Conservation (phyloP, 441 rosid species). For the Erodium trifolium region DNA sequence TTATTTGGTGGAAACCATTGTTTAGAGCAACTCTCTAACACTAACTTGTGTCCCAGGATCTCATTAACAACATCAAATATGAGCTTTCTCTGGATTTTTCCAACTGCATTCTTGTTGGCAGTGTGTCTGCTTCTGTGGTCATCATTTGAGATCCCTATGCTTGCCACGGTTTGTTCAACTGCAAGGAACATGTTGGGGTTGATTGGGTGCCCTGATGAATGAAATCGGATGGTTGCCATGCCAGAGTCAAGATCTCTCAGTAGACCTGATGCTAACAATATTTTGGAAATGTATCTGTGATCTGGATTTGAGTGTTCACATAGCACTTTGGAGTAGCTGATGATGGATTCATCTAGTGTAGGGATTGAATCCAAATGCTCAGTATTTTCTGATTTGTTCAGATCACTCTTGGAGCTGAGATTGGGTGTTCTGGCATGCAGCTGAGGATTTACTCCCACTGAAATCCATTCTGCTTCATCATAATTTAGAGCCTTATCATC, state of each 20-base stretch:
- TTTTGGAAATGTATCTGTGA: slow-evolving; percentile 60
- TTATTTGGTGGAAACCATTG: slow-evolving; percentile 26
- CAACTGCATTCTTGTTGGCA: slow-evolving; percentile 26
- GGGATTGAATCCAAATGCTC: slow-evolving; percentile 20
- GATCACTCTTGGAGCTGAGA: slow-evolving; percentile 32
- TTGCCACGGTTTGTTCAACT: slow-evolving; percentile 40
- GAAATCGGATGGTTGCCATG: slow-evolving; percentile 34
- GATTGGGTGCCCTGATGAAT: slow-evolving; percentile 47
- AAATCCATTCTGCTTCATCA: slow-evolving; percentile 22
- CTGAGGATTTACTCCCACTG: slow-evolving; percentile 9
- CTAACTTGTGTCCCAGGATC: slow-evolving; percentile 44
- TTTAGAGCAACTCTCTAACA: slow-evolving; percentile 30
- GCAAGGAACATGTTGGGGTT: slow-evolving; percentile 47
- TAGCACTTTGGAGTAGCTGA: slow-evolving; percentile 17
- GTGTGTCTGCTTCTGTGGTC: slow-evolving; percentile 22
- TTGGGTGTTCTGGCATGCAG: slow-evolving; percentile 27
- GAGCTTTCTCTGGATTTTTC: slow-evolving; percentile 53
- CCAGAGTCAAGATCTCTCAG: slow-evolving; percentile 45
- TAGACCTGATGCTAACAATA: slow-evolving; percentile 56
- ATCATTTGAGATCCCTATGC: slow-evolving; percentile 20
- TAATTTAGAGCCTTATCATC: slow-evolving; percentile 35
- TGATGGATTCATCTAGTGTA: slow-evolving; percentile 22
- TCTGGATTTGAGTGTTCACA: slow-evolving; percentile 37
- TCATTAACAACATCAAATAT: slow-evolving; percentile 69
- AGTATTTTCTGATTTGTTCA: slow-evolving; percentile 25